These are phyloP conservation scores for Arabis hirsuta DNA, from an alignment of 345 rosid species.

Conservation along the genomic window DNA sequence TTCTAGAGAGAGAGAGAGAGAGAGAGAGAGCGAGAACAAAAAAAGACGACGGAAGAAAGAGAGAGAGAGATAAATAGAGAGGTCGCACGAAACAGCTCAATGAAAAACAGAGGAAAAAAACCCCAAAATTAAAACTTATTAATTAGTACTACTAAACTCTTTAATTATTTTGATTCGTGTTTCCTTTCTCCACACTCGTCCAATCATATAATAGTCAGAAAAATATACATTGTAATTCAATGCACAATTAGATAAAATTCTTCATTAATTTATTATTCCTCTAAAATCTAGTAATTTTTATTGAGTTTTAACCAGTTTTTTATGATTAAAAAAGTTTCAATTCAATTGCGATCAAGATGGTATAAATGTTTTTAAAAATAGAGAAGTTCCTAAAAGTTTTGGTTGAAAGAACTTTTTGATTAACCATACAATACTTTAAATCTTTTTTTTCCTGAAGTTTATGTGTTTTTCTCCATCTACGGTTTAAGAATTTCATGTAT, in stretches of 20 bases:
- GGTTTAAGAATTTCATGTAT: no score
- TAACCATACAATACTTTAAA: no score
- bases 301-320: no score
- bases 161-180: slow-evolving; percentile 1
- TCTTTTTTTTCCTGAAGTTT: no score
- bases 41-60: slow-evolving; percentile 41
- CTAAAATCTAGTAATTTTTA: not conserved
- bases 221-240: not conserved
- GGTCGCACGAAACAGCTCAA: slow-evolving; percentile 52
- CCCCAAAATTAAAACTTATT: slow-evolving; percentile 23
- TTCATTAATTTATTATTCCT: not conserved
- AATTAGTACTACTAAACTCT: not conserved
- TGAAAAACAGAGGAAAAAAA: slow-evolving; percentile 30
- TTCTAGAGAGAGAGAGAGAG: slow-evolving; percentile 49
- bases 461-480: no score
- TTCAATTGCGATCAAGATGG: no score
- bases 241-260: no score
- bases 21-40: slow-evolving; percentile 22
- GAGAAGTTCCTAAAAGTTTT: no score
- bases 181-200: slow-evolving; percentile 11
- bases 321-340: no score
- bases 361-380: no score
- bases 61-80: slow-evolving; percentile 30
- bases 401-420: no score
- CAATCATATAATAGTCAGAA: not conserved